A percentile compares a stretch with the other conserved stretches of the same genome.
Conservation (phyloP, 768 basidiomycete species). For the Mycena venus region DNA sequence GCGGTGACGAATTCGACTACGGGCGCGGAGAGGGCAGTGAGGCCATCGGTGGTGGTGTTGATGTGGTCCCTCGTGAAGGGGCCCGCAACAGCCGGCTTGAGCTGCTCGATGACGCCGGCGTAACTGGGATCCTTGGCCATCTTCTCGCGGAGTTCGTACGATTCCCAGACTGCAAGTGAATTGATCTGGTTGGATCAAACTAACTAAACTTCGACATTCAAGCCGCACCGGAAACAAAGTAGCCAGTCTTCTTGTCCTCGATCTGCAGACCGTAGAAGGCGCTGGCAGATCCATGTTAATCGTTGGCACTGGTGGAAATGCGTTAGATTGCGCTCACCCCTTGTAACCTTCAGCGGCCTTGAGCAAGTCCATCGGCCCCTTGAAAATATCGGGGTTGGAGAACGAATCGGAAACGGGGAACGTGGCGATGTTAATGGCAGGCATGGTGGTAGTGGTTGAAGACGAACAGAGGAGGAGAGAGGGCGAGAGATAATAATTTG, state of each 20-base stretch:
- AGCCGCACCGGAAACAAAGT: slow-evolving; percentile 45
- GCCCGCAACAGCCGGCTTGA: slow-evolving; percentile 16
- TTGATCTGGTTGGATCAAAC: not conserved
- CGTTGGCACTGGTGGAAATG: slow-evolving; percentile 25
- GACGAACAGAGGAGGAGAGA: too few relatives aligned
- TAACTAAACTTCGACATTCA: not conserved
- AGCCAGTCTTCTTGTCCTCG: slow-evolving; percentile 42
- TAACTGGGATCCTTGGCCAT: slow-evolving; percentile 38
- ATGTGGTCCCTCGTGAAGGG: slow-evolving; percentile 11
- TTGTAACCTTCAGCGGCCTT: slow-evolving; percentile 40
- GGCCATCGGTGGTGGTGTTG: not conserved
- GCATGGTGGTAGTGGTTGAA: slow-evolving; percentile 39
- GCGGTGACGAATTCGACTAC: slow-evolving; percentile 21
- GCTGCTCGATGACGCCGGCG: slow-evolving; percentile 7
- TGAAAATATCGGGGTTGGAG: slow-evolving; percentile 30
- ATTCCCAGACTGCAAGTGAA: slow-evolving; percentile 45
- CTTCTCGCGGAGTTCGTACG: slow-evolving; percentile 45
- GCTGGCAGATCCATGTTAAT: slow-evolving; percentile 30
- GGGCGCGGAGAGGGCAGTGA: slow-evolving; percentile 17
- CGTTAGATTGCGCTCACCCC: not conserved
- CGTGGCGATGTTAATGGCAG: slow-evolving; percentile 39
- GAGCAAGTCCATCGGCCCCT: slow-evolving; percentile 34
- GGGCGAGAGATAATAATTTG: too few relatives aligned
- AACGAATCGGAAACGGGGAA: slow-evolving; percentile 43
- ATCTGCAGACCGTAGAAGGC: slow-evolving; percentile 46